Conservation (phyloP, 2,329 filamentous ascomycete genomes). For the Uncinocarpus reesii region DNA sequence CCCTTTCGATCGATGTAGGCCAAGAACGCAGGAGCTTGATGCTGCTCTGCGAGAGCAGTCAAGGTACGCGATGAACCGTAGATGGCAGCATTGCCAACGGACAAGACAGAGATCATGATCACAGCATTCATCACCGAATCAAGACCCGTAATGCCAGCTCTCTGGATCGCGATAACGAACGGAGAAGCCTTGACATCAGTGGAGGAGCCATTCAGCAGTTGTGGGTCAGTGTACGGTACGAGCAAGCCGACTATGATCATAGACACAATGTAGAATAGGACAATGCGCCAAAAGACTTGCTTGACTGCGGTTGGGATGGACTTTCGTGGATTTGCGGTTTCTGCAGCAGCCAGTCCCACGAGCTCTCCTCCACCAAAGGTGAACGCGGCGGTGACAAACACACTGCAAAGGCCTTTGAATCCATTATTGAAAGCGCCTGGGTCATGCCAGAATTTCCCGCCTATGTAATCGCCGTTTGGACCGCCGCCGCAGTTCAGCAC, state of each 20-base stretch:
- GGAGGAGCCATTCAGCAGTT: conserved; percentile 26
- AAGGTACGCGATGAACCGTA: conserved; percentile 87
- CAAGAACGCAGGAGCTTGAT: conserved; percentile 66
- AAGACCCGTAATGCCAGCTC: conserved; percentile 69
- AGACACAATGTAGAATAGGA: conserved; percentile 78
- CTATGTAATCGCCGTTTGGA: conserved; percentile 64
- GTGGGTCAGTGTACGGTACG: conserved; percentile 41
- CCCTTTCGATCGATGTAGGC: conserved; percentile 75
- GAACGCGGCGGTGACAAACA: conserved; percentile 55
- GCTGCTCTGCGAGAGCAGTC: conserved; percentile 77
- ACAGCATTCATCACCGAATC: conserved; percentile 92
- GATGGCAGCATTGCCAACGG: conserved; percentile 82
- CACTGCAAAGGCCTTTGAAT: conserved; percentile 54
- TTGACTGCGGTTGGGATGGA: conserved; percentile 78
- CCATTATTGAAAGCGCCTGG: conserved; percentile 67
- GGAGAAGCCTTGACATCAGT: conserved; percentile 50
- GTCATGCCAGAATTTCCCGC: conserved; percentile 62
- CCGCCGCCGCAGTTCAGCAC: conserved; percentile 77
- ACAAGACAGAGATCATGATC: conserved; percentile 80
- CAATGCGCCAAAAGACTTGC: conserved; percentile 91
- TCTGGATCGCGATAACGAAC: conserved; percentile 84
- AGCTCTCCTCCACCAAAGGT: conserved; percentile 54
- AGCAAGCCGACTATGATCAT: conserved; percentile 71
- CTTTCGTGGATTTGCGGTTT: conserved; percentile 50
- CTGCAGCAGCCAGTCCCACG: conserved; percentile 50